Conservation (phyloP, 441 rosid genomes). For the Brassica hybrid region DNA sequence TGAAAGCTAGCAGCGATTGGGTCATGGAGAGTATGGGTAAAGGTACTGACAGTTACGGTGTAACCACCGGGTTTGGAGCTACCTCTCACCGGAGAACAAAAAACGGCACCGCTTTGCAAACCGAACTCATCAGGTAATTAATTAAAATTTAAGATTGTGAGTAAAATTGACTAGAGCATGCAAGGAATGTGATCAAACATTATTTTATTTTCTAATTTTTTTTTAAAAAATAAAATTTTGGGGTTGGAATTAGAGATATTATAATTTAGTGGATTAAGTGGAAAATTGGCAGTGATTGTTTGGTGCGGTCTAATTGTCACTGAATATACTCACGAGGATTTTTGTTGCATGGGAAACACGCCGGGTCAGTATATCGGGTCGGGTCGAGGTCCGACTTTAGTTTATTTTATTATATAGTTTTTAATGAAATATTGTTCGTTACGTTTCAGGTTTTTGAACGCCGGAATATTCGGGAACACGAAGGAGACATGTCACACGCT, state of each 20-base stretch:
- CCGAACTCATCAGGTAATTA: constrained; percentile 5
- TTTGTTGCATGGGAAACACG: constrained; percentile 2
- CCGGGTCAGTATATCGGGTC: neutral
- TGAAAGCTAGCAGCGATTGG: constrained; percentile 7
- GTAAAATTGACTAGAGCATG: neutral
- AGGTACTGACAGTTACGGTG: constrained; percentile 9
- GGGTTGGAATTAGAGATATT: neutral
- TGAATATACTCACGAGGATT: neutral
- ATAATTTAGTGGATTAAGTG: neutral
- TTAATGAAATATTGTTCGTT: neutral
- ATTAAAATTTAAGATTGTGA: neutral
- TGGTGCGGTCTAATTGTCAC: constrained; percentile 3
- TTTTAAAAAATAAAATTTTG: neutral
- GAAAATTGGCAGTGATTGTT: neutral
- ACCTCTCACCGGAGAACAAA: constrained; percentile 2
- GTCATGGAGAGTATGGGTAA: constrained; percentile 6
- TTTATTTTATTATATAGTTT: neutral
- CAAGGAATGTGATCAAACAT: neutral
- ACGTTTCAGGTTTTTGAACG: constrained; percentile 39
- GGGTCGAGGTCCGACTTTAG: neutral
- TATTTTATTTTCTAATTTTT: neutral
- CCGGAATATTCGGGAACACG: constrained; percentile 46
- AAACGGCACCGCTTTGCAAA: too few species aligned
- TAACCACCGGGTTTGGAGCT: neutral
- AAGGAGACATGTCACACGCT: constrained; percentile 43